A percentile compares a stretch with the other conserved stretches of the same genome.
phyloP scores from a whole-genome alignment of 179 eudicot species.

The Pouteria campechiana region DNA sequence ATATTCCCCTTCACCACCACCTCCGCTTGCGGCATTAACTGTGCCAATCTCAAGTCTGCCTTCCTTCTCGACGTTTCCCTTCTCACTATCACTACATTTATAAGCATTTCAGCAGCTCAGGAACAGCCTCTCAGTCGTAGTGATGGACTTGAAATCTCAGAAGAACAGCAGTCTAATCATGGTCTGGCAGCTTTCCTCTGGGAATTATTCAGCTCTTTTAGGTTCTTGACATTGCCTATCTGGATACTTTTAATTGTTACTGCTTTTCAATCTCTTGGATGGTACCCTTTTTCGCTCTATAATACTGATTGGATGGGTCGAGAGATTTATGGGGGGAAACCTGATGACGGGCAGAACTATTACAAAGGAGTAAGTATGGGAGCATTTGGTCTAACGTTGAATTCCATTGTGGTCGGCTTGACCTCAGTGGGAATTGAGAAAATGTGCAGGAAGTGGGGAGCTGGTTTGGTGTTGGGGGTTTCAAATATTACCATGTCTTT shows the following conservation, averaged over 20 bases:
- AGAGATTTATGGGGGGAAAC: constrained; percentile 86
- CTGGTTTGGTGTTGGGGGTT: constrained; percentile 90
- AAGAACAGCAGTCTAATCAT: constrained; percentile 31
- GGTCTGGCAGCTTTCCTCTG: constrained; percentile 88
- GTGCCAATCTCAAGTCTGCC: constrained; percentile 96
- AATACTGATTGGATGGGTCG: constrained; percentile 99
- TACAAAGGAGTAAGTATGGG: constrained; percentile 87
- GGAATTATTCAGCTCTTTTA: constrained; percentile 87
- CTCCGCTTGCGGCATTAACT: constrained; percentile 50
- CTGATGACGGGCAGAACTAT: constrained; percentile 63
- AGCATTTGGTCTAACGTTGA: constrained; percentile 85
- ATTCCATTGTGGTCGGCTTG: constrained; percentile 72
- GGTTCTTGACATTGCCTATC: constrained; percentile 56
- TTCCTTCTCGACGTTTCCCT: constrained; percentile 63
- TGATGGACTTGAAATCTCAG: constrained; percentile 8
- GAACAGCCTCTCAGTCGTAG: constrained; percentile 46
- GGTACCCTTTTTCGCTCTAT: constrained; percentile 93
- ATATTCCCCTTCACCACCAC: constrained; percentile 73
- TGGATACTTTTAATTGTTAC: constrained; percentile 82
- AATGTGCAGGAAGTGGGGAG: constrained; percentile 75
- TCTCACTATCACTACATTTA: constrained; percentile 59
- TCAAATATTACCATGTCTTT: constrained; percentile 78
- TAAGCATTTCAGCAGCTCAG: constrained; percentile 65
- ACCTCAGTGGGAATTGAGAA: constrained; percentile 88
- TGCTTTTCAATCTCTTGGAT: constrained; percentile 85